phyloP scores from a whole-genome alignment of 176 grass and related monocot species.

The Coix lacrymajobi region DNA sequence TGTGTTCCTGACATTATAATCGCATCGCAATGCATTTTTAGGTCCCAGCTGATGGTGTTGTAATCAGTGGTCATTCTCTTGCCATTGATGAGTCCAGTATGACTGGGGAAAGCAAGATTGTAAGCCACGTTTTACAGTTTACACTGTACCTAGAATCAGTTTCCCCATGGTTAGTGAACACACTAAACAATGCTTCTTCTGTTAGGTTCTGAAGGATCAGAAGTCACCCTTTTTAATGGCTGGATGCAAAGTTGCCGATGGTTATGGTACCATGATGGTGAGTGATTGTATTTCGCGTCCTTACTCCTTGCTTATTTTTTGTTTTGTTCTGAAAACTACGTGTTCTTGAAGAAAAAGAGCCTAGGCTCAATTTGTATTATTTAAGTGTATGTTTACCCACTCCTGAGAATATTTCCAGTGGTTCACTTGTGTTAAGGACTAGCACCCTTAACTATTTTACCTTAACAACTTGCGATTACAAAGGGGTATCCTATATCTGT shows the following conservation, averaged over 20 bases:
- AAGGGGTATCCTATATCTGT: neutral
- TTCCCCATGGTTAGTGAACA: neutral
- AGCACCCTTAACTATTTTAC: no score
- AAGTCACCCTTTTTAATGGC: conserved; percentile 94
- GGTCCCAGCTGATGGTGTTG: conserved; percentile 90
- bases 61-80: conserved; percentile 80
- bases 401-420: neutral
- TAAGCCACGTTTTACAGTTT: conserved; percentile 40
- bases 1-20: conserved; percentile 11
- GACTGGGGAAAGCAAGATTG: conserved; percentile 98
- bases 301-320: neutral
- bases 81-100: conserved; percentile 98
- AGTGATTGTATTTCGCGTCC: conserved; percentile 27
- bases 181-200: conserved; percentile 22
- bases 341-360: neutral
- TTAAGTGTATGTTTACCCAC: neutral
- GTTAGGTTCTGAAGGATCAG: conserved; percentile 69
- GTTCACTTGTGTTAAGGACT: neutral
- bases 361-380: neutral
- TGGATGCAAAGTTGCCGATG: conserved; percentile 97
- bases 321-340: neutral
- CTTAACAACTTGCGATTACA: neutral
- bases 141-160: neutral
- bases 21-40: conserved; percentile 33
- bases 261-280: conserved; percentile 96